Evolutionary conservation across 2,329 filamentous ascomycete species (phyloP).

Genomic region (Fusarium musae): DNA sequence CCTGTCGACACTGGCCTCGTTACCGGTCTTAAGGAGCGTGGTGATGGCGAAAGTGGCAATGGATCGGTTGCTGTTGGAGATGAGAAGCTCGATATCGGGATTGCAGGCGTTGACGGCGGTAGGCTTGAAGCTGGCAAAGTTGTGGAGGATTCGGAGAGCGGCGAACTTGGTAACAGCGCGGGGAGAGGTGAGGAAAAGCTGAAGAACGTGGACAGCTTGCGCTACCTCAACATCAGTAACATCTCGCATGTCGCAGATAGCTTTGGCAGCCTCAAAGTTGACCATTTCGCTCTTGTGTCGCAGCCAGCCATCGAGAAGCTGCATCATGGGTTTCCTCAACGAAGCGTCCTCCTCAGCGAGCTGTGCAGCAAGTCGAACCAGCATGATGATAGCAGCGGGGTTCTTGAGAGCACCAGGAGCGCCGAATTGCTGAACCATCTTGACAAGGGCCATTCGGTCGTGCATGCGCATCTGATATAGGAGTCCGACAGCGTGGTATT

Average conservation of each 20-base stretch:
- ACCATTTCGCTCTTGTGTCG: constrained; percentile 99
- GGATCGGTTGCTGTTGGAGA: constrained; percentile 95
- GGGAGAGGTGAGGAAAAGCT: constrained; percentile 96
- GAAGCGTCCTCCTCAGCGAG: constrained; percentile 92
- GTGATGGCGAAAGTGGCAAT: constrained; percentile 99
- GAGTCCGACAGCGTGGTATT: constrained; percentile 97
- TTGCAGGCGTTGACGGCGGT: constrained; percentile 93
- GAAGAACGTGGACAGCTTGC: constrained; percentile 93
- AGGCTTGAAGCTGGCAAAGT: constrained; percentile 96
- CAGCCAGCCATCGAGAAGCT: constrained; percentile 94
- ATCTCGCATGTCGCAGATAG: constrained; percentile 94
- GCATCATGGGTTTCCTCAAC: constrained; percentile 95
- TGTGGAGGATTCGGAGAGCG: constrained; percentile 94
- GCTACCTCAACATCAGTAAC: constrained; percentile 91
- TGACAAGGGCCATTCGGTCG: constrained; percentile 97
- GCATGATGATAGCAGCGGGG: constrained; percentile 89
- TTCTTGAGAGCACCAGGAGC: constrained; percentile 93
- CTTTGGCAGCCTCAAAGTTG: constrained; percentile 98
- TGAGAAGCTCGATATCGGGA: constrained; percentile 95
- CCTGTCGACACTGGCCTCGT: constrained; percentile 95
- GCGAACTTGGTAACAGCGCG: constrained; percentile 97
- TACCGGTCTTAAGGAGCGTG: constrained; percentile 96
- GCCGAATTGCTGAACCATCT: constrained; percentile 99
- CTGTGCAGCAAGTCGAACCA: constrained; percentile 92
- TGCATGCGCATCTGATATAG: constrained; percentile 98